Base-by-base conservation (phyloP, 2,329 filamentous ascomycete genomes). In the Pseudogymnoascus sp. region DNA sequence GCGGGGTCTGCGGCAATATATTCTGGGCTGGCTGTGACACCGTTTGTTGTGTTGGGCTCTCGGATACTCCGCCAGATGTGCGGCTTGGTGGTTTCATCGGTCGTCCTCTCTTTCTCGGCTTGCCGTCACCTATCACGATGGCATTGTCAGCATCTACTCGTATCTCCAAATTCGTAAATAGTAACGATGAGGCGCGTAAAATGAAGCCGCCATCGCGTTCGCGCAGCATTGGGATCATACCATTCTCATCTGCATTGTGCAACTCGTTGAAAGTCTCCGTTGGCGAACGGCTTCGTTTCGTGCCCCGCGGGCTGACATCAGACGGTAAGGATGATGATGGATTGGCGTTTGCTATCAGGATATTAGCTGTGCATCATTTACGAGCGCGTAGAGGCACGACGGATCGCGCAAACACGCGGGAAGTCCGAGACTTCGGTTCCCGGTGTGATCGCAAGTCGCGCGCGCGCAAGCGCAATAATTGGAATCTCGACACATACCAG, bases 201-300 rank as follows among this genome's bases (percentile, higher is more conserved):
- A 21, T 7, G 38, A 21, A 14, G 25, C 37, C 18, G 11, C 60
- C 60, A 11, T 31, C 38, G 38, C n/a, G 21, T 61, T 25, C 60
- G 28, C 16, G 44, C 16, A 50, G 14, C n/a, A 61, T 44, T 62
- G 60, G 75, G 72, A 72, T 87, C 88, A 79, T 88, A 92, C 90
- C 86, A 82, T 89, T 85, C 78, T 89, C 83, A 79, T 85, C 86
- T 74, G 84, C 80, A 69, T 81, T 80, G 70, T 82, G 77, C 68
- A 78, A 75, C 72, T 85, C 82, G 75, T 80, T 81, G 77, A 86
- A 84, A 65, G 75, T 69, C 69, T 79, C 71, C 84, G 70, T 25
- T 31, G 89, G 88, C 68, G 91, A 92, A 68, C 89, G 87, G 80
- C 85, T 89, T 75, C 91, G 84, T 80, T 95, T 95, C 70, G 87